A percentile compares a stretch with the other conserved stretches of the same genome.
phyloP scores from a whole-genome alignment of 2,329 filamentous ascomycete genomes.

The Diaporthe helianthi region DNA sequence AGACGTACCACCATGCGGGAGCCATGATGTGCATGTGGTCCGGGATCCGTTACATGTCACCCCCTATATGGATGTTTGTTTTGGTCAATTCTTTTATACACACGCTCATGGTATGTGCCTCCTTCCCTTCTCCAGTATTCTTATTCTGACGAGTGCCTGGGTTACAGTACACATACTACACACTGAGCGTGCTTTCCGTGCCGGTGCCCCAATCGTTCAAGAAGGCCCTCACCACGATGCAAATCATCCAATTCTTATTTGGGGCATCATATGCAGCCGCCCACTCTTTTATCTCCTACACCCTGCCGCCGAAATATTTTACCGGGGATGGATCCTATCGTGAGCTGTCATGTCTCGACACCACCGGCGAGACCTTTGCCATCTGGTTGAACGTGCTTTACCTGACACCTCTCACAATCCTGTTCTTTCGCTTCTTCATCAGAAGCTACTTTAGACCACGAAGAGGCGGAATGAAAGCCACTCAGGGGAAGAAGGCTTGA shows the following conservation, averaged over 20 bases:
- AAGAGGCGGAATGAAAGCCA: neutral
- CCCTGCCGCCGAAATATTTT: constrained; percentile 58
- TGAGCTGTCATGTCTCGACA: constrained; percentile 75
- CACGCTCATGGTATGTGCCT: constrained; percentile 78
- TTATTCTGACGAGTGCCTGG: neutral
- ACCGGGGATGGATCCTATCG: neutral
- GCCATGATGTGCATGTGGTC: constrained; percentile 99
- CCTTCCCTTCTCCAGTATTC: neutral
- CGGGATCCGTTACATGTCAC: constrained; percentile 91
- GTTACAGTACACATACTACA: constrained; percentile 92
- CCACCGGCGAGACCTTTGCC: constrained; percentile 82
- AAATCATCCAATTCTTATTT: constrained; percentile 89
- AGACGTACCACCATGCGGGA: constrained; percentile 97
- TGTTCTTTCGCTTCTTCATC: constrained; percentile 90
- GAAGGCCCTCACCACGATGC: constrained; percentile 83
- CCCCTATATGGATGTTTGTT: constrained; percentile 97
- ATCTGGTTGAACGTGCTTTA: constrained; percentile 89
- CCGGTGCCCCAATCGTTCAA: constrained; percentile 81
- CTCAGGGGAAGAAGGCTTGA: neutral
- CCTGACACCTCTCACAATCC: constrained; percentile 79
- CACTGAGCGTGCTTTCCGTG: constrained; percentile 78
- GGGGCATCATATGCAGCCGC: constrained; percentile 79
- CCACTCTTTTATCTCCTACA: constrained; percentile 86
- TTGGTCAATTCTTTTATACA: constrained; percentile 95
- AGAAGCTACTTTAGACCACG: constrained; percentile 65